Conservation (phyloP, 1,284 basidiomycete species). For the Puccinia triticina region DNA sequence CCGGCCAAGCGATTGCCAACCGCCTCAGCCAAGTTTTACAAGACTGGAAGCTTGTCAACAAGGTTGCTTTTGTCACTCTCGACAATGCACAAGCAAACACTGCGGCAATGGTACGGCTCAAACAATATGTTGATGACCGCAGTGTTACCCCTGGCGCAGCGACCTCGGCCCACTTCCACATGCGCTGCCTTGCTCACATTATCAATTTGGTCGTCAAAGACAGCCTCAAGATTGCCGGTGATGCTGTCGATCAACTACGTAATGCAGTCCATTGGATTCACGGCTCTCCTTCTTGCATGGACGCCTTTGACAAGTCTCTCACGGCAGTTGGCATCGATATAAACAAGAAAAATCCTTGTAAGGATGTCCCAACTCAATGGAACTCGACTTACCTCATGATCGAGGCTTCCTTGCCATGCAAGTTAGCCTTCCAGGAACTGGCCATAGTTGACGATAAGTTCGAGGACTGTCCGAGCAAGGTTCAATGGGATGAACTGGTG, state of each 20-base stretch:
- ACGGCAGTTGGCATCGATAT: no score
- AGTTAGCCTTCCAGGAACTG: slow-evolving; percentile 3
- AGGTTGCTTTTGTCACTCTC: slow-evolving; percentile 10
- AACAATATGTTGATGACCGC: neutral
- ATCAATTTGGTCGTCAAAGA: no score
- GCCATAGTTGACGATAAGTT: neutral
- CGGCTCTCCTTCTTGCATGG: no score
- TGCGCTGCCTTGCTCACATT: no score
- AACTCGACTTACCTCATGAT: no score
- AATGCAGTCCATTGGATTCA: no score
- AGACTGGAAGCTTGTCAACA: neutral
- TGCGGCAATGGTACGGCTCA: neutral
- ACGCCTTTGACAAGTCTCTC: no score
- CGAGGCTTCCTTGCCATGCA: neutral
- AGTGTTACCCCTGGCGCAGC: neutral
- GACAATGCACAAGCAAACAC: neutral
- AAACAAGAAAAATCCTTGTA: no score
- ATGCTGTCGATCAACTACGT: no score
- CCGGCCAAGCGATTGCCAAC: neutral
- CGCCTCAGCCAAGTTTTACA: neutral
- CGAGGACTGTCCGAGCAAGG: neutral
- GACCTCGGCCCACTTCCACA: neutral
- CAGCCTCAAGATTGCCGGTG: no score
- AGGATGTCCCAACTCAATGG: no score
- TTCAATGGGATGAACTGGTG: neutral